Evolutionary conservation across 177 flowering plant species (phyloP).

Genomic region (Vitis hybrid): DNA sequence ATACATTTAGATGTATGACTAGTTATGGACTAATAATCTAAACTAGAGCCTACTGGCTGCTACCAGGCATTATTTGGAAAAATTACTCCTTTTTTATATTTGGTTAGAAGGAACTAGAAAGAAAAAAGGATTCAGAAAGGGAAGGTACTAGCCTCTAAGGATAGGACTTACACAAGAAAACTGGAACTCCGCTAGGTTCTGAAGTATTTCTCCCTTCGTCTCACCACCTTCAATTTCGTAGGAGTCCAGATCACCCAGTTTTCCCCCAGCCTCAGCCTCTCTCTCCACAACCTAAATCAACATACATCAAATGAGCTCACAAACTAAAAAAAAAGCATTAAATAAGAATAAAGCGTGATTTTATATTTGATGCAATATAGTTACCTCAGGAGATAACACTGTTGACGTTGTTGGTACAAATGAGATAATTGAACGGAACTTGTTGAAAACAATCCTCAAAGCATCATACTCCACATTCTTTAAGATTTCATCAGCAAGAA

Average conservation of each 20-base stretch:
- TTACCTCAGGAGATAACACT: slow-evolving; percentile 92
- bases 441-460: slow-evolving; percentile 80
- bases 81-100: too few relatives aligned
- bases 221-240: slow-evolving; percentile 97
- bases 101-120: not conserved
- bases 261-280: slow-evolving; percentile 87
- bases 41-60: too few relatives aligned
- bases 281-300: slow-evolving; percentile 67
- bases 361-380: not conserved
- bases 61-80: too few relatives aligned
- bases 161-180: slow-evolving; percentile 79
- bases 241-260: slow-evolving; percentile 73
- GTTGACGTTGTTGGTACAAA: slow-evolving; percentile 84
- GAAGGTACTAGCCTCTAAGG: not conserved
- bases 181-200: slow-evolving; percentile 88
- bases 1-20: not conserved
- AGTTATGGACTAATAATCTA: not conserved
- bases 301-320: slow-evolving; percentile 1
- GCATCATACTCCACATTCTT: slow-evolving; percentile 96
- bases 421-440: slow-evolving; percentile 75
- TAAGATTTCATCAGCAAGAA: slow-evolving; percentile 88
- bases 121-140: not conserved
- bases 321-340: not conserved
- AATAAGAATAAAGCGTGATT: not conserved
- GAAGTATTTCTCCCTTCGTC: slow-evolving; percentile 78